Base-by-base conservation (phyloP, 805 yeast genomes). In the Danielia reshetovae region DNA sequence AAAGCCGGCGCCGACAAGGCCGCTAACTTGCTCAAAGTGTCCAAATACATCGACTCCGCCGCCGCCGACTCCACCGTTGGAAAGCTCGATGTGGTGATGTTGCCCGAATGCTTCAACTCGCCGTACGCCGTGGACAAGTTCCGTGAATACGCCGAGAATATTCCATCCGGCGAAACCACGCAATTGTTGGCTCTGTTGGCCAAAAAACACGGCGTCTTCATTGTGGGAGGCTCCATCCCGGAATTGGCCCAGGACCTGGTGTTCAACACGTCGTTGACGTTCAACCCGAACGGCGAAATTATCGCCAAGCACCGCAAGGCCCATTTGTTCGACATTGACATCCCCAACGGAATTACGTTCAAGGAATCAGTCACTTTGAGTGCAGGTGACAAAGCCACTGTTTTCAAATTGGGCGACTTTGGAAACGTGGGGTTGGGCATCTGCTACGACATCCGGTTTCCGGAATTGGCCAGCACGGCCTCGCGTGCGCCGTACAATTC, bases 71-170 rank as follows among this genome's bases (percentile, higher is more conserved):
- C 70, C 16, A 55, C 52, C 25, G 46, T 57, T 24, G 67, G 65
- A 2, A 52, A 51, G 34, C 41, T 81, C 27, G 84, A 89, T 49
- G 66, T 90, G 27, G 75, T 93, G 8, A 86, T 93, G 45, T 66
- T 93, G 21, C 98, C 98, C 7, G 97, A 93, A 63, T 88, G 96
- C 64, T 90, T 89, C 75, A 93, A 90, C 58, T 85, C 96, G 1
- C 97, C 97, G 3, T 93, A 93, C 55, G 77, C 95, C 0, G 95
- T 87, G 18, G 75, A 76, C 39, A 82, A 89, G 42, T 93, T 93
- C 60, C 76, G 84, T 5, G 79, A 85, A 39, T 90, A 93, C 55
- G 89, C 96, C 3, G 98, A 93, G 58, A 48, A 59, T n/a, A 84
- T 93, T 27, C 94, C 95, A 5, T 57, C 65, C 2, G 95, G 95